Conservation (phyloP, 257 asterid species). For the Rauvolfia tetraphylla region DNA sequence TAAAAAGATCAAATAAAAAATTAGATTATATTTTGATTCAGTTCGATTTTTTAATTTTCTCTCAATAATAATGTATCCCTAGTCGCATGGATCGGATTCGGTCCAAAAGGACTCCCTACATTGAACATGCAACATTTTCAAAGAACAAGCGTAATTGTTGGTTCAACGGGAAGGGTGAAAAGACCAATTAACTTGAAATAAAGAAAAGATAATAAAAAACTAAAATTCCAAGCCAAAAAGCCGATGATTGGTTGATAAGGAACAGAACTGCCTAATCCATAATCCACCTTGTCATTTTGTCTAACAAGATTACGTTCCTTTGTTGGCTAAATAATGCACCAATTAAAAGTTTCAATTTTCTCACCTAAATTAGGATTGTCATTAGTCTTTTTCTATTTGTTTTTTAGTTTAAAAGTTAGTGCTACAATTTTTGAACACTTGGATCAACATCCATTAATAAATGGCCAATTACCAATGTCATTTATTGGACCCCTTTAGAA, state of each 20-base stretch:
- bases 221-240: neutral
- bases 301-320: neutral
- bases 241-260: neutral
- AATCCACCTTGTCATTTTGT: neutral
- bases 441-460: neutral
- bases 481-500: too few relatives aligned
- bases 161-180: neutral
- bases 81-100: too few relatives aligned
- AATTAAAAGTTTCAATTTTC: neutral
- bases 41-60: too few relatives aligned
- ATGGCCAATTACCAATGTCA: neutral
- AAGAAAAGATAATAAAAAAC: neutral
- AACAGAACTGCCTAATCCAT: neutral
- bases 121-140: too few relatives aligned
- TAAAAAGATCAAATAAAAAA: too few relatives aligned
- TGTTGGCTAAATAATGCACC: neutral
- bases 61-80: too few relatives aligned
- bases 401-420: too few relatives aligned
- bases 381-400: neutral
- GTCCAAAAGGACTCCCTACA: too few relatives aligned
- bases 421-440: neutral
- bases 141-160: too few relatives aligned
- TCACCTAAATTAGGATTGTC: neutral
- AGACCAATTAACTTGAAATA: neutral
- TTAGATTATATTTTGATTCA: too few relatives aligned